These are phyloP conservation scores for Polyporus arcularius DNA, from an alignment of 768 basidiomycete species.

Conservation along the genomic window DNA sequence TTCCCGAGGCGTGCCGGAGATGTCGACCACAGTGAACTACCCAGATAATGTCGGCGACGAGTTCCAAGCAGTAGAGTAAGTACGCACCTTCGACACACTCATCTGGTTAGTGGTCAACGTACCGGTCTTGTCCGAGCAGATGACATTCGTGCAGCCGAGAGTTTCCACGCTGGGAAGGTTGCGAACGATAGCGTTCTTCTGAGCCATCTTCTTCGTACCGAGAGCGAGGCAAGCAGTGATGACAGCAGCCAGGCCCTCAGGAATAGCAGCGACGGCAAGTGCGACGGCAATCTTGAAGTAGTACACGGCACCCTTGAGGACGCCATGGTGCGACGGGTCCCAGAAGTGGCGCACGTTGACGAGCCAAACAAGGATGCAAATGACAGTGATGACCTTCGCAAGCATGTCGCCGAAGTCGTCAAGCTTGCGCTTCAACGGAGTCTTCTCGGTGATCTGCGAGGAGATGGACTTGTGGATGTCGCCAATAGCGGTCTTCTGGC, in stretches of 20 bases:
- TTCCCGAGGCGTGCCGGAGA: constrained; percentile 53
- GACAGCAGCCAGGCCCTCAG: constrained; percentile 97
- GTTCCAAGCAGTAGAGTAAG: too few relatives aligned
- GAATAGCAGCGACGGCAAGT: constrained; percentile 97
- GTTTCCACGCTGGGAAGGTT: constrained; percentile 98
- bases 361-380: constrained; percentile 97
- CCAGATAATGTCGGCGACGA: background rate
- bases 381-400: constrained; percentile 96
- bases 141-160: constrained; percentile 96
- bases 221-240: constrained; percentile 96
- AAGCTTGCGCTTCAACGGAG: constrained; percentile 93
- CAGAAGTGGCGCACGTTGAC: constrained; percentile 96
- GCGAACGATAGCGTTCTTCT: constrained; percentile 96
- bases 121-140: constrained; percentile 98
- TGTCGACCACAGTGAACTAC: constrained; percentile 78
- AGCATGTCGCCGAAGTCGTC: constrained; percentile 98
- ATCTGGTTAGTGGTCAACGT: constrained; percentile 97
- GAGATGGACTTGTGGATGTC: constrained; percentile 97
- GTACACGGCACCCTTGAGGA: constrained; percentile 91
- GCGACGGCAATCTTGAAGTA: constrained; percentile 99
- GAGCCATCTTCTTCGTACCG: constrained; percentile 99
- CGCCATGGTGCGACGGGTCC: constrained; percentile 92
- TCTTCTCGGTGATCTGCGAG: constrained; percentile 92
- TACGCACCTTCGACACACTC: constrained; percentile 80
- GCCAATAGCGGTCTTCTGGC: constrained; percentile 87